phyloP scores from a whole-genome alignment of 106 monocot species.

The Iris macrosiphon region DNA sequence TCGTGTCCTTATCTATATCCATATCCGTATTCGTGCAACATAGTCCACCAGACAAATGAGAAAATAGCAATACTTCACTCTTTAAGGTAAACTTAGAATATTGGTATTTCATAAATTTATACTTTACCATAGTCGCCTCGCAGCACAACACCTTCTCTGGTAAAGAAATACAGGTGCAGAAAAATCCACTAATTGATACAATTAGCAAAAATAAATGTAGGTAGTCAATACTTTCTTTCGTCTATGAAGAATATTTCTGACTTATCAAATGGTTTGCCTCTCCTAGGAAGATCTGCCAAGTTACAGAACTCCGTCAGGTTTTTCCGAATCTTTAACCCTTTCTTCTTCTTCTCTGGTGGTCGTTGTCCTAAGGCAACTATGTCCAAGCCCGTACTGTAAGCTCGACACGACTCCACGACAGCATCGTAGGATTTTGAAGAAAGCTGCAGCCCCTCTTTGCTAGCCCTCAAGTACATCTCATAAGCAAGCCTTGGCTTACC shows the following conservation, averaged over 20 bases:
- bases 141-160: no score
- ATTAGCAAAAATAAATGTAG: no score
- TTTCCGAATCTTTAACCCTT: slow-evolving; percentile 23
- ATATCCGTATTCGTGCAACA: no score
- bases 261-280: slow-evolving; percentile 38
- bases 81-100: no score
- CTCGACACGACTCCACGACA: slow-evolving; percentile 36
- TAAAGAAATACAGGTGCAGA: no score
- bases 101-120: no score
- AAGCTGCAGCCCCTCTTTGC: slow-evolving; percentile 47
- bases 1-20: no score
- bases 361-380: slow-evolving; percentile 39
- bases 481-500: slow-evolving; percentile 68
- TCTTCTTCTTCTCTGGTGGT: slow-evolving; percentile 49
- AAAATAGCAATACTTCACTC: no score
- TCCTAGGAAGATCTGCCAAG: slow-evolving; percentile 33
- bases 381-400: slow-evolving; percentile 32
- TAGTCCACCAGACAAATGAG: no score
- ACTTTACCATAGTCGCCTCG: no score
- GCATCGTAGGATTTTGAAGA: slow-evolving; percentile 66
- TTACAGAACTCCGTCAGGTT: slow-evolving; percentile 34
- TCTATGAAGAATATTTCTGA: slow-evolving; percentile 22
- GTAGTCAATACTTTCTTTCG: slow-evolving; percentile 25
- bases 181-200: no score
- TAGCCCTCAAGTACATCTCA: slow-evolving; percentile 67